A percentile compares a stretch with the other conserved stretches of the same genome.
phyloP scores from a whole-genome alignment of 2,329 filamentous ascomycete genomes.

The Pseudocercospora cruenta region DNA sequence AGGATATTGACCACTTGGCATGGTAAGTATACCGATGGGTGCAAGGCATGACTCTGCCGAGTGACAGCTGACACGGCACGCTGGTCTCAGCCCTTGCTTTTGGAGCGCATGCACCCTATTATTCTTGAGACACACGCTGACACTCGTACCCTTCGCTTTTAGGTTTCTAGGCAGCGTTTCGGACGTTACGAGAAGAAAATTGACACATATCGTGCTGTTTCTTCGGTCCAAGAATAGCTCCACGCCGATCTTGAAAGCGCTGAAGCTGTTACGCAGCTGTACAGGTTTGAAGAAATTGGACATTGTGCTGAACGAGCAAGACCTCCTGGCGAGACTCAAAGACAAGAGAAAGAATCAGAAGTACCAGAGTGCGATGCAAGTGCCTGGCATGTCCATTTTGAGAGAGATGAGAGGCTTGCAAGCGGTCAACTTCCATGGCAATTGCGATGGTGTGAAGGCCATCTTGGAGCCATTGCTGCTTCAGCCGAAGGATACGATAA shows the following conservation, averaged over 20 bases:
- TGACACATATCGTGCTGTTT: not conserved
- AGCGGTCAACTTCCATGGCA: not conserved
- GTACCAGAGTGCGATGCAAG: not conserved
- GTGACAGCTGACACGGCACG: too few relatives aligned
- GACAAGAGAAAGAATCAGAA: not conserved
- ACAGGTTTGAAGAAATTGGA: not conserved
- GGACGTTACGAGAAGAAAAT: not conserved
- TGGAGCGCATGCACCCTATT: too few relatives aligned
- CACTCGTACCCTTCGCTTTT: too few relatives aligned
- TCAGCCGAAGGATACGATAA: not conserved
- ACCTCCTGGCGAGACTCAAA: not conserved
- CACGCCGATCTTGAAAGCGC: not conserved
- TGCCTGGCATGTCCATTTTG: not conserved
- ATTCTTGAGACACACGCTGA: too few relatives aligned
- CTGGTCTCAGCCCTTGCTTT: too few relatives aligned
- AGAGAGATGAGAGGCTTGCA: not conserved
- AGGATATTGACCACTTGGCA: not conserved
- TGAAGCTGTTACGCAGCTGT: not conserved
- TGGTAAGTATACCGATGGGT: not conserved
- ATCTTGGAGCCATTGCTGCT: not conserved
- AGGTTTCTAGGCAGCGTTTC: too few relatives aligned
- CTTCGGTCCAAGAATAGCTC: not conserved
- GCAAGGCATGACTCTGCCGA: too few relatives aligned
- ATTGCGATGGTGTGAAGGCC: not conserved
- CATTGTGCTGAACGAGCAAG: not conserved